Evolutionary conservation across 179 eudicot genomes (phyloP).

Genomic region (Patellifolia procumbens): DNA sequence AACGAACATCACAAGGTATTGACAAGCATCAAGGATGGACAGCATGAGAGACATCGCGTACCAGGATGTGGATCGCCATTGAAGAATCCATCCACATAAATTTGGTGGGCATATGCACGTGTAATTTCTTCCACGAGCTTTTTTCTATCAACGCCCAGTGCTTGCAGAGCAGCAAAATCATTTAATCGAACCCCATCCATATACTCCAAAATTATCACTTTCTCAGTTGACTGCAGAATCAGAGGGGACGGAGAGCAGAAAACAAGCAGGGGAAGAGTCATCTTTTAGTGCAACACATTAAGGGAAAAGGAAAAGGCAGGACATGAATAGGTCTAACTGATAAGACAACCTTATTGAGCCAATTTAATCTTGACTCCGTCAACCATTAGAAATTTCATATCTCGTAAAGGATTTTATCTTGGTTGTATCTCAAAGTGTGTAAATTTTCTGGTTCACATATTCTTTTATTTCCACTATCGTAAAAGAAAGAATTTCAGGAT

Average conservation of each 20-base stretch:
- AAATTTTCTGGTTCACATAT: background rate
- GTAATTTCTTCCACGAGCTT: slow-evolving; percentile 96
- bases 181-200: slow-evolving; percentile 96
- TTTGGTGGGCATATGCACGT: slow-evolving; percentile 97
- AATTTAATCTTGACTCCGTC: background rate
- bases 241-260: slow-evolving; percentile 9
- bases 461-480: background rate
- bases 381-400: background rate
- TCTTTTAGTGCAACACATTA: background rate
- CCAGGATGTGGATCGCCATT: slow-evolving; percentile 99
- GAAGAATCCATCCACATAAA: slow-evolving; percentile 94
- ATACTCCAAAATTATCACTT: slow-evolving; percentile 82
- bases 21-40: slow-evolving; percentile 9
- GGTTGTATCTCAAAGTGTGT: background rate
- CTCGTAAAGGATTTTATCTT: background rate
- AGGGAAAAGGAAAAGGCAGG: background rate
- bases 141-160: slow-evolving; percentile 78
- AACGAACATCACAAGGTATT: background rate
- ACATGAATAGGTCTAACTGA: background rate
- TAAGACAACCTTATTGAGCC: background rate
- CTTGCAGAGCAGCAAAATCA: slow-evolving; percentile 74
- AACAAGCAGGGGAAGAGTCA: slow-evolving; percentile 5
- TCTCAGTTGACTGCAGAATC: slow-evolving; percentile 92
- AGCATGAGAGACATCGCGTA: slow-evolving; percentile 33
- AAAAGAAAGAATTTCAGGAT: background rate